These are phyloP conservation scores for Malus hybrid DNA, from an alignment of 331 rosid species.

Conservation along the genomic window DNA sequence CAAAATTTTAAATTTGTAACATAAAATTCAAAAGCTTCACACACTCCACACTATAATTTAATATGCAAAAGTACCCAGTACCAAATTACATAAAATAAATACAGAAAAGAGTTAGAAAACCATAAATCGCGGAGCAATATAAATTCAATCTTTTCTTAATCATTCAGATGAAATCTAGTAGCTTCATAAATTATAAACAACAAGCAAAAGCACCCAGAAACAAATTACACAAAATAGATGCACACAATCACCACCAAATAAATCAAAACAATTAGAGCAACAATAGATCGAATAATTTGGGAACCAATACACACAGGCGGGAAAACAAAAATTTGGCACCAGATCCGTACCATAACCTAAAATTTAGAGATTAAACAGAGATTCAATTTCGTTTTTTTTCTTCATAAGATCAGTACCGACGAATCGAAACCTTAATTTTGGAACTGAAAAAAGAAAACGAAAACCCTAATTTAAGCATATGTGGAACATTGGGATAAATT, in stretches of 20 bases:
- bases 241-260: background rate
- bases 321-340: background rate
- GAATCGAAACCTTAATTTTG: background rate
- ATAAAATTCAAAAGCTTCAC: too few species aligned
- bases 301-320: background rate
- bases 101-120: background rate
- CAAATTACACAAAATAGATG: background rate
- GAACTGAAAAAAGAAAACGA: background rate
- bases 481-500: too few species aligned
- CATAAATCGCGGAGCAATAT: background rate
- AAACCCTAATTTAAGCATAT: background rate
- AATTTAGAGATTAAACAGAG: background rate
- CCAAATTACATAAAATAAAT: background rate
- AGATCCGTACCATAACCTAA: background rate
- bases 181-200: background rate
- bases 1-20: too few species aligned
- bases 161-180: background rate
- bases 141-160: background rate
- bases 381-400: background rate
- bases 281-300: background rate
- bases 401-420: background rate
- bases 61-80: too few species aligned
- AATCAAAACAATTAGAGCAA: background rate
- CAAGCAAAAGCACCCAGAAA: background rate
- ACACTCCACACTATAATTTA: too few species aligned